Conservation (phyloP, 164 flowering plant genomes). For the Berberis thunbergii region DNA sequence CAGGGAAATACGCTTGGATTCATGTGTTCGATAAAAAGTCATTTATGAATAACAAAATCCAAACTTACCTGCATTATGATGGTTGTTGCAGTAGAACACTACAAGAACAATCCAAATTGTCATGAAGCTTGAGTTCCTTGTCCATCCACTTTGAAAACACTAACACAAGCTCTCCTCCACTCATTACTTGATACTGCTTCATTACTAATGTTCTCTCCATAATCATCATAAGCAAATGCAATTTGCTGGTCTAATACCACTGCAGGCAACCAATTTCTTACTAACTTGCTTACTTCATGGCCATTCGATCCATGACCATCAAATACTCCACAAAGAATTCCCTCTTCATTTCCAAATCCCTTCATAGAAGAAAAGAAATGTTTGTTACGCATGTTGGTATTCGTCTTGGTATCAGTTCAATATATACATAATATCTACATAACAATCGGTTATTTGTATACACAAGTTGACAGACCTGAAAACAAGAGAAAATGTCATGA, state of each 20-base stretch:
- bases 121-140: constrained; percentile 68
- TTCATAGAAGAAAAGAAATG: constrained; percentile 9
- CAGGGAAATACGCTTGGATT: neutral
- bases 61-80: constrained; percentile 53
- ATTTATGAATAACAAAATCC: neutral
- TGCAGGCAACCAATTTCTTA: constrained; percentile 30
- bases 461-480: neutral
- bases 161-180: constrained; percentile 54
- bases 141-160: constrained; percentile 69
- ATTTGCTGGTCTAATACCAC: constrained; percentile 35
- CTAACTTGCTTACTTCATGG: constrained; percentile 62
- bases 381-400: neutral
- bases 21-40: neutral
- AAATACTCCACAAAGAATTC: constrained; percentile 65
- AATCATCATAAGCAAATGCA: constrained; percentile 9
- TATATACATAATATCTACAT: neutral
- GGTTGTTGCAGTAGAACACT: constrained; percentile 78
- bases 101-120: constrained; percentile 42
- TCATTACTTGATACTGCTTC: constrained; percentile 6
- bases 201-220: neutral
- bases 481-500: neutral
- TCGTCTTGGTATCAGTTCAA: no score
- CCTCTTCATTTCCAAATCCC: constrained; percentile 47
- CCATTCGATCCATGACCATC: constrained; percentile 90
- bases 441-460: neutral